A percentile compares a stretch with the other conserved stretches of the same genome.
phyloP scores from a whole-genome alignment of 2,329 filamentous ascomycete species.

The Aspergillus sp. region DNA sequence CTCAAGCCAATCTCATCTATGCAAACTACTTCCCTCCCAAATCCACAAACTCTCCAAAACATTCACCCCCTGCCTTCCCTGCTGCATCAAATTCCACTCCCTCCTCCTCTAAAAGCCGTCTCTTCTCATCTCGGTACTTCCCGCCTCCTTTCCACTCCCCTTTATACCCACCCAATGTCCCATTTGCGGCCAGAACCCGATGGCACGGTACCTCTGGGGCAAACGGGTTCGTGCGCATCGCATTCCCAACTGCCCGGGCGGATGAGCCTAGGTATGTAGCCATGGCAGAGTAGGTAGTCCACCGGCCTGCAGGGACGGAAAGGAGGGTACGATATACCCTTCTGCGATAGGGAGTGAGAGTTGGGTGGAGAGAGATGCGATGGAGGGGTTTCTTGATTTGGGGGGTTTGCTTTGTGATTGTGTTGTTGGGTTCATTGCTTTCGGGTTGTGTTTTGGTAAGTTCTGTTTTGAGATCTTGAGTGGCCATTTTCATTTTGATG shows the following conservation, averaged over 20 bases:
- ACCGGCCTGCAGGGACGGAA: conserved; percentile 69
- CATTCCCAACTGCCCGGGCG: conserved; percentile 72
- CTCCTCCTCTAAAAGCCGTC: conserved; percentile 25
- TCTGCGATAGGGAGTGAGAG: conserved; percentile 47
- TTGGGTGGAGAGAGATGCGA: conserved; percentile 39
- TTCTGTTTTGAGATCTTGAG: too few species aligned
- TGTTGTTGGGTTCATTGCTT: too few species aligned
- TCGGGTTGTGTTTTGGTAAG: too few species aligned
- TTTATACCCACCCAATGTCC: conserved; percentile 51
- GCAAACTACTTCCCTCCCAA: background rate
- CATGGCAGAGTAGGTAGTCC: conserved; percentile 74
- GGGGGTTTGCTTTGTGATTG: too few species aligned
- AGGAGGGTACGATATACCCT: conserved; percentile 66
- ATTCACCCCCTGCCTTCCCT: conserved; percentile 22
- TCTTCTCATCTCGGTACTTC: conserved; percentile 34
- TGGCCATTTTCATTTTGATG: too few species aligned
- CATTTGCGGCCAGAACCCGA: conserved; percentile 69
- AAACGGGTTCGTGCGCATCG: conserved; percentile 73
- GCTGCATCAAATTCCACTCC: conserved; percentile 29
- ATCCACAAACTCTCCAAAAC: conserved; percentile 28
- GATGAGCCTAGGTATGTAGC: conserved; percentile 65
- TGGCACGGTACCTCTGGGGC: conserved; percentile 79
- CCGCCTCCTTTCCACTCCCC: conserved; percentile 45
- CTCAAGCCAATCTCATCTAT: too few species aligned
- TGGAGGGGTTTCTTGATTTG: conserved; percentile 25